phyloP scores from a whole-genome alignment of 345 rosid genomes.

The Salix viminalis region DNA sequence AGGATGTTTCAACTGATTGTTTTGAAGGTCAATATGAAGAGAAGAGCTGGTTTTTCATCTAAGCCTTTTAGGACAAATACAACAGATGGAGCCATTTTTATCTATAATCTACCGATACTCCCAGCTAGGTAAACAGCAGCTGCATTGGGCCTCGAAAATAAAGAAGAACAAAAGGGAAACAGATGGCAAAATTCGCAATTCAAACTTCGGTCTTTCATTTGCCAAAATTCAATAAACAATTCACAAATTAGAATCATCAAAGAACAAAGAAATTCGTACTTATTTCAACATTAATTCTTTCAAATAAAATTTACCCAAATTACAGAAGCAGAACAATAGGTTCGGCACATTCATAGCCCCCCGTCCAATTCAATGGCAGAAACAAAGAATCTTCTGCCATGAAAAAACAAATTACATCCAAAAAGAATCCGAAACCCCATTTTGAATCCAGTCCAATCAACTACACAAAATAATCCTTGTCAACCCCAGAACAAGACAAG shows the following conservation, averaged over 20 bases:
- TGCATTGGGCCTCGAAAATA: no score
- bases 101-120: no score
- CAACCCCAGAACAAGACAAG: constrained; percentile 72
- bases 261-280: neutral
- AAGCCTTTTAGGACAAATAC: no score
- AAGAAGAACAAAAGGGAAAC: no score
- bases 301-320: constrained; percentile 6
- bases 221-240: neutral
- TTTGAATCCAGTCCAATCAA: constrained; percentile 3
- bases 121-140: no score
- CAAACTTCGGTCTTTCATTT: no score
- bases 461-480: constrained; percentile 69
- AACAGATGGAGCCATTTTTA: no score
- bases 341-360: constrained; percentile 25
- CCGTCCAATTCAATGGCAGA: neutral
- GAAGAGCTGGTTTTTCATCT: no score
- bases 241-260: neutral
- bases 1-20: neutral
- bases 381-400: neutral
- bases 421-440: neutral
- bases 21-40: no score
- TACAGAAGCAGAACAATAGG: constrained; percentile 35
- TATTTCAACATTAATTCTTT: constrained; percentile 4
- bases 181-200: no score
- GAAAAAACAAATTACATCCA: neutral